Conservation (phyloP, 2,329 filamentous ascomycete genomes). For the Camptophora hylomeconis region DNA sequence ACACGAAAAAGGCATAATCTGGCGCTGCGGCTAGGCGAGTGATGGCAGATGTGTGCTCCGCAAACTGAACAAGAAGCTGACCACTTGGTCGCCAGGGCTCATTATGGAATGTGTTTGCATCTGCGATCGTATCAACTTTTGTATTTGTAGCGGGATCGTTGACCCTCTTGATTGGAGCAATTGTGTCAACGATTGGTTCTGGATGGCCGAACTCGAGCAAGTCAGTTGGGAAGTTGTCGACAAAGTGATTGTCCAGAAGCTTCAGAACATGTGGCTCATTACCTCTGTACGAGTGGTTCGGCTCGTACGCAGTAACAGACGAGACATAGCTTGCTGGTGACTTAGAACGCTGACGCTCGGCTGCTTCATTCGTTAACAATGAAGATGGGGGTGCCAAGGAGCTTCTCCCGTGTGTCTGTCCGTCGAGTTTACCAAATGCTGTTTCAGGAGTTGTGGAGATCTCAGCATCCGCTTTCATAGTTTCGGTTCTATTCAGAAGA, state of each 20-base stretch:
- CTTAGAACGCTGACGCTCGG: conserved; percentile 16
- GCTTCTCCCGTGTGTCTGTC: conserved; percentile 29
- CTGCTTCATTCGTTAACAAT: conserved; percentile 22
- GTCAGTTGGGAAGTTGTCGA: conserved; percentile 48
- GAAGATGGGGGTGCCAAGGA: conserved; percentile 24
- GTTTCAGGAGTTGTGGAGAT: conserved; percentile 51
- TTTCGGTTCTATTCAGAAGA: conserved; percentile 45
- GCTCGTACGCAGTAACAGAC: conserved; percentile 36
- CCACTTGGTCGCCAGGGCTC: conserved; percentile 74
- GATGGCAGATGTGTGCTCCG: conserved; percentile 72
- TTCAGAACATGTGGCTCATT: conserved; percentile 52
- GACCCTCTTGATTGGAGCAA: conserved; percentile 39
- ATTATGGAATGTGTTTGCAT: conserved; percentile 19
- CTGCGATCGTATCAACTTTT: too few species aligned
- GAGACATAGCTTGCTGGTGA: conserved; percentile 11
- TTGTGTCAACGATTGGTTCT: conserved; percentile 52
- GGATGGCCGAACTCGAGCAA: conserved; percentile 61
- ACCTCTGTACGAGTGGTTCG: conserved; percentile 73
- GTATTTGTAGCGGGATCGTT: conserved; percentile 33
- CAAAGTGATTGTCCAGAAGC: conserved; percentile 73
- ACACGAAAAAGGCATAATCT: conserved; percentile 90
- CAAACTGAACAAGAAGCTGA: conserved; percentile 72
- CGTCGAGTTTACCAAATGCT: conserved; percentile 52
- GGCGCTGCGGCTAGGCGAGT: conserved; percentile 72
- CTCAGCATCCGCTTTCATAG: conserved; percentile 49